These are phyloP conservation scores for Picea mariana DNA, from an alignment of 83 land plant genomes.

Conservation along the genomic window DNA sequence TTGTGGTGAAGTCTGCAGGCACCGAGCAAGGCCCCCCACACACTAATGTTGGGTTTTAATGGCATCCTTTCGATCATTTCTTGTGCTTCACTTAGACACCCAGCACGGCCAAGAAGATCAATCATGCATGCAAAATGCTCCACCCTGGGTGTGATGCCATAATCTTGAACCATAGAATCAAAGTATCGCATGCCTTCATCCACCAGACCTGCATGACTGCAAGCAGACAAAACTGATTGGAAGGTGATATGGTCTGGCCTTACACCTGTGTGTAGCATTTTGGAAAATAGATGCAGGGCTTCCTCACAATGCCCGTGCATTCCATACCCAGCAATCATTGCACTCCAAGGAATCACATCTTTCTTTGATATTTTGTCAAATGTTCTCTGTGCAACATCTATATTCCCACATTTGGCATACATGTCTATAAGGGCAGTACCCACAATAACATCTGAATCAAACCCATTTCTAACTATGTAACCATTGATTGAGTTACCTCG, in stretches of 20 bases:
- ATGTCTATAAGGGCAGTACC: conserved; percentile 50
- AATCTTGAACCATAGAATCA: conserved; percentile 31
- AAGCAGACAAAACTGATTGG: conserved; percentile 49
- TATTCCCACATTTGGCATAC: too few relatives aligned
- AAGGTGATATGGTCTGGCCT: conserved; percentile 40
- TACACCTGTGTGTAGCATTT: conserved; percentile 22
- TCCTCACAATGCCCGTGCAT: conserved; percentile 34
- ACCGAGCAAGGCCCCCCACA: too few relatives aligned
- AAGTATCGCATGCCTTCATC: conserved; percentile 46
- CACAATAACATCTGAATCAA: conserved; percentile 32
- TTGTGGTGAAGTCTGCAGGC: conserved; percentile 44
- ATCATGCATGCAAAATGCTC: conserved; percentile 63
- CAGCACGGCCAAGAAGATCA: too few relatives aligned
- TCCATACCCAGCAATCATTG: conserved; percentile 52
- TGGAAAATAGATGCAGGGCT: conserved; percentile 34
- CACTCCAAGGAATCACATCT: conserved; percentile 41
- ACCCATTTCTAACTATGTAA: conserved; percentile 40
- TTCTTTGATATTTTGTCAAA: conserved; percentile 25
- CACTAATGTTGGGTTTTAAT: too few relatives aligned
- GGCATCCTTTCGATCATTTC: too few relatives aligned
- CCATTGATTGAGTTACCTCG: conserved; percentile 48
- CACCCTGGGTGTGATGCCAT: conserved; percentile 39
- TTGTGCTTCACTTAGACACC: too few relatives aligned
- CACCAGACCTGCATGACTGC: conserved; percentile 53
- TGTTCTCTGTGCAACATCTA: conserved; percentile 26